Conservation (phyloP, 805 yeast genomes). For the Brettanomyces bruxellensis region DNA sequence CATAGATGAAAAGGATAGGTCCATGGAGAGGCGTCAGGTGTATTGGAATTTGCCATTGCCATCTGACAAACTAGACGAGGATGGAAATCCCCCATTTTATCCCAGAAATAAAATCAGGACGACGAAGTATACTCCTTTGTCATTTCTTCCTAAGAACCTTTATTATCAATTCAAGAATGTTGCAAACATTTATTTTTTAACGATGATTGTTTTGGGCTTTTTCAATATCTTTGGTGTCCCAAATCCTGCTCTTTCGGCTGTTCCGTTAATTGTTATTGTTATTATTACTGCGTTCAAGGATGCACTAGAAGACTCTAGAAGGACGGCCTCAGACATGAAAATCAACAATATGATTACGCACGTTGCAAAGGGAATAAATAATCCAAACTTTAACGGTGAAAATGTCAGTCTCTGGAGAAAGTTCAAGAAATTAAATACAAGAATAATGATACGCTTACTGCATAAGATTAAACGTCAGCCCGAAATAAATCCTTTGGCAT, state of each 20-base stretch:
- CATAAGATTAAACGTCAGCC: constrained; percentile 16
- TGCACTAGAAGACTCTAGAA: constrained; percentile 72
- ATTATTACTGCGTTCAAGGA: constrained; percentile 68
- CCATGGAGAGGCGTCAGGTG: constrained; percentile 33
- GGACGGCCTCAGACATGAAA: constrained; percentile 64
- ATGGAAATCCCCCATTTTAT: constrained; percentile 52
- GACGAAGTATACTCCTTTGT: constrained; percentile 86
- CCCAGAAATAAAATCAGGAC: constrained; percentile 91
- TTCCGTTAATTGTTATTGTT: constrained; percentile 73
- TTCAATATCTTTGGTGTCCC: constrained; percentile 76
- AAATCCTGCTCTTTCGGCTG: constrained; percentile 64
- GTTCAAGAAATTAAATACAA: constrained; percentile 42
- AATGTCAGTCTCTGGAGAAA: constrained; percentile 60
- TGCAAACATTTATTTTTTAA: constrained; percentile 83
- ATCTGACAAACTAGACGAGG: constrained; percentile 41
- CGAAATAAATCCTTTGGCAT: constrained; percentile 18
- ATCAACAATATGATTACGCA: constrained; percentile 69
- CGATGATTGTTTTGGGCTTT: constrained; percentile 71
- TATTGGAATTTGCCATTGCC: constrained; percentile 58
- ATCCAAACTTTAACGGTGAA: constrained; percentile 56
- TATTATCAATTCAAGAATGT: constrained; percentile 74
- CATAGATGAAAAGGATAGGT: constrained; percentile 19
- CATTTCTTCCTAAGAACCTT: constrained; percentile 82
- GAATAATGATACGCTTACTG: constrained; percentile 7
- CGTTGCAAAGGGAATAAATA: constrained; percentile 44